A percentile compares a stretch with the other conserved stretches of the same genome.
phyloP scores from a whole-genome alignment of 257 asterid species.

The Gentiana dahurica region DNA sequence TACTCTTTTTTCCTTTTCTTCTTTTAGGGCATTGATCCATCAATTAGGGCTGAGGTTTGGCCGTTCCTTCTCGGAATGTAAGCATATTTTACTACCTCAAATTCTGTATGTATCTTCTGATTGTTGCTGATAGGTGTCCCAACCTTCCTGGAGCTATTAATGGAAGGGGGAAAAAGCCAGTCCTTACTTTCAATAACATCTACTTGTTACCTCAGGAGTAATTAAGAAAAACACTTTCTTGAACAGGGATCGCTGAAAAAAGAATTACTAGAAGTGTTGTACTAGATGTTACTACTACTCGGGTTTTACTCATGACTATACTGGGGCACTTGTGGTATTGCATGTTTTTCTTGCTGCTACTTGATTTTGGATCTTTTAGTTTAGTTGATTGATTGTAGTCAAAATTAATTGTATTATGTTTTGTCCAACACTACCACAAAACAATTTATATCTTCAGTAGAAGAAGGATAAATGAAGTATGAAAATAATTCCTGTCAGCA shows the following conservation, averaged over 20 bases:
- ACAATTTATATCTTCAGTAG: too few species aligned
- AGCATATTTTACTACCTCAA: constrained; percentile 18
- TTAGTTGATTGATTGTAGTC: too few species aligned
- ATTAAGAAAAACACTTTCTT: neutral
- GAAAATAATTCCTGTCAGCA: too few species aligned
- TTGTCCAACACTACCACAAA: too few species aligned
- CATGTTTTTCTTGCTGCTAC: too few species aligned
- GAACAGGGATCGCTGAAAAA: neutral
- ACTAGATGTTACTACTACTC: too few species aligned
- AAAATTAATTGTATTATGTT: too few species aligned
- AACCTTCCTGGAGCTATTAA: neutral
- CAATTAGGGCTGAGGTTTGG: constrained; percentile 87
- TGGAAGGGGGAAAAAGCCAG: neutral
- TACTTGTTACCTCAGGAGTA: neutral
- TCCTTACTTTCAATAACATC: neutral
- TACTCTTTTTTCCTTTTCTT: constrained; percentile 1
- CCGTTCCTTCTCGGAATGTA: constrained; percentile 98
- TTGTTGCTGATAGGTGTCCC: neutral
- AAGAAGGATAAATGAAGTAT: too few species aligned
- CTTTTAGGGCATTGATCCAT: constrained; percentile 81
- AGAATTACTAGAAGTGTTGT: too few species aligned
- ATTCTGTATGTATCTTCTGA: neutral
- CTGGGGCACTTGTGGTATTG: too few species aligned
- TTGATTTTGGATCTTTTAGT: too few species aligned
- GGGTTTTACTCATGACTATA: too few species aligned